Conservation (phyloP, 2,329 filamentous ascomycete genomes). For the Ceratocystis lukuohia region DNA sequence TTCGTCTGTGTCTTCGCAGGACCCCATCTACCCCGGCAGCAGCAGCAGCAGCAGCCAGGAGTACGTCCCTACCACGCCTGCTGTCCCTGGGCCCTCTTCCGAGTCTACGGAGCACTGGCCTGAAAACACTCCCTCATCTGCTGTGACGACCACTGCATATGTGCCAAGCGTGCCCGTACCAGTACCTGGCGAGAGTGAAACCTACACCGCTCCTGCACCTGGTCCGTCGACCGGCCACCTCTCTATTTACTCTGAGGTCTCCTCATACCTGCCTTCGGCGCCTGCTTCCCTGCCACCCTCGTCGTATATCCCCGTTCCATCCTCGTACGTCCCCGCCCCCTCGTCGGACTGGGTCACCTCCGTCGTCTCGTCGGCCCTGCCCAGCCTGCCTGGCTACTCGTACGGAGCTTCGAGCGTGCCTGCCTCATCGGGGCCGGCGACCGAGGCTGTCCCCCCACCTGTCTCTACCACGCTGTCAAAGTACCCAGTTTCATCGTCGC, state of each 20-base stretch:
- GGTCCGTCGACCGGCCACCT: background rate
- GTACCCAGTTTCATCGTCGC: background rate
- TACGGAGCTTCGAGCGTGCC: background rate
- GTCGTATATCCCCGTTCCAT: background rate
- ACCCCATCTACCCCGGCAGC: background rate
- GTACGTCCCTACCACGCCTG: background rate
- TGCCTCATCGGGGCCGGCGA: background rate
- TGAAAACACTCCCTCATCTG: background rate
- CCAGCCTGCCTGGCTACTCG: slow-evolving; percentile 8
- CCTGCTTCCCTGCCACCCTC: background rate
- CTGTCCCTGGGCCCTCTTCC: background rate
- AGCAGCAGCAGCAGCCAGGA: background rate
- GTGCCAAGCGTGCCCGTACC: background rate
- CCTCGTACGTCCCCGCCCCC: background rate
- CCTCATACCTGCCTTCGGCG: background rate
- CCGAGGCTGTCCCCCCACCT: background rate
- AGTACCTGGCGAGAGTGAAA: background rate
- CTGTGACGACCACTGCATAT: background rate
- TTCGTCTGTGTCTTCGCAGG: background rate
- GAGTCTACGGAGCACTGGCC: background rate
- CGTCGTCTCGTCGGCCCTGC: background rate
- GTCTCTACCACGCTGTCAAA: background rate
- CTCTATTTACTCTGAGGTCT: background rate
- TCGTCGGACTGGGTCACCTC: slow-evolving; percentile 4
- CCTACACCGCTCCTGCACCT: background rate